These are phyloP conservation scores for Suillus americanus DNA, from an alignment of 768 basidiomycete genomes.

Conservation along the genomic window DNA sequence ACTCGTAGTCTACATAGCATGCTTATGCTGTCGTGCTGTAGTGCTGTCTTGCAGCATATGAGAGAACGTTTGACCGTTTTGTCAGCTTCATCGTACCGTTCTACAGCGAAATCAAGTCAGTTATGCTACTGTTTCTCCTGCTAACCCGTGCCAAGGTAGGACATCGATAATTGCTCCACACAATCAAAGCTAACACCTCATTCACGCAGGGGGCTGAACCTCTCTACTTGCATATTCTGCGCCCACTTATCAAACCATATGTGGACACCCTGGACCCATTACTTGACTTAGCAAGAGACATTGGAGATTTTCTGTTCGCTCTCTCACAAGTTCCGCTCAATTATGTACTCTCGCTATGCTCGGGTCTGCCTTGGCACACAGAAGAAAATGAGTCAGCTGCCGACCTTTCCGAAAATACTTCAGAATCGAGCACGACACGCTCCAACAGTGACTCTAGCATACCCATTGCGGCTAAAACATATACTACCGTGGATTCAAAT, in stretches of 20 bases:
- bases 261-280: conserved; percentile 60
- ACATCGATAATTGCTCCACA: conserved; percentile 12
- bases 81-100: conserved; percentile 77
- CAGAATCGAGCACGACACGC: conserved; percentile 2
- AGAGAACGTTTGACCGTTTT: conserved; percentile 62
- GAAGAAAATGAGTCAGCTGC: conserved; percentile 12
- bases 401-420: conserved; percentile 9
- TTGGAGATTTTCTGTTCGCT: conserved; percentile 61
- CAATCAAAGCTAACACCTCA: conserved; percentile 9
- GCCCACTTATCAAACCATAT: conserved; percentile 78
- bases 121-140: conserved; percentile 71
- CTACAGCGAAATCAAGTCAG: conserved; percentile 78
- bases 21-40: conserved; percentile 30
- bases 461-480: conserved; percentile 12
- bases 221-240: conserved; percentile 75
- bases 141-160: conserved; percentile 73
- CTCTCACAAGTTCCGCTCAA: conserved; percentile 41
- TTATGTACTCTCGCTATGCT: conserved; percentile 33
- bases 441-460: conserved; percentile 15
- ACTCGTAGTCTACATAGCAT: not conserved
- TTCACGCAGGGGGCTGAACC: conserved; percentile 76
- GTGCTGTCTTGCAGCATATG: conserved; percentile 70
- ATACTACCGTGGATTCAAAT: conserved; percentile 8
- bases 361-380: conserved; percentile 22
- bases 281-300: conserved; percentile 58